Base-by-base conservation (phyloP, 78 protist species). In the Isochrysis galbana region DNA sequence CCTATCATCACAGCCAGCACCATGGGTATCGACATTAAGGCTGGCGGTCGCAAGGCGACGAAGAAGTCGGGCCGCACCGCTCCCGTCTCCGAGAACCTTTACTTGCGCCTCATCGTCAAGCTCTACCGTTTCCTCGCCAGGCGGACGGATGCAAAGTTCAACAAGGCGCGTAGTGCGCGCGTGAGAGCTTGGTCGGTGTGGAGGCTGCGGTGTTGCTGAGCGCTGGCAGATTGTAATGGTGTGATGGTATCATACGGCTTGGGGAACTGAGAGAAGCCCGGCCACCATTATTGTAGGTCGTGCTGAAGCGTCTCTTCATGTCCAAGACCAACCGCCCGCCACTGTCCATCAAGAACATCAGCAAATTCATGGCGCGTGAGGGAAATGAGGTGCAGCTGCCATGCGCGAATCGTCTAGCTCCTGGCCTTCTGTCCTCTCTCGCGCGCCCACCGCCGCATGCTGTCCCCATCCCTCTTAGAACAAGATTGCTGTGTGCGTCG, bases 71-170 rank as follows among this genome's bases (percentile, higher is more conserved):
- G 88, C 91, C 95, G 96, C 87, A 94, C 74, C 91, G 94, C 54
- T 29, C 95, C 97, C 26, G 91, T 90, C 80, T 91, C 83, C 83
- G 94, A 89, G 89, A 69, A 91, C 36, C 41, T 70, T 14, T 93
- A 92, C 94, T 38, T 92, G 45, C 39, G 32, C 47, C 69, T 44
- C 46, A 26, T 48, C 39, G 42, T 86, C 69, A 34, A 95, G 99
- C 96, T 99, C 44, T 99, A 98, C 98, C 93, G 97, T 51, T 99
- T 97, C 98, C 97, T 99, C 25, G 96, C 98, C 5, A 98, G 99
- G 90, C 98, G 99, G 91, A 99, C 99, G 11, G 96, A 90, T 72
- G 90, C 98, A 74, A 78, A 93, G 47, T 98, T 99, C 98, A 98
- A 98, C 99, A 93, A 95, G 94, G 74, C 14, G 74, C 29, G 74